Percentiles rank a stretch among this genome's conserved stretches.
phyloP scores from a whole-genome alignment of 2,329 filamentous ascomycete species.

The Colletotrichum euphorbiae region DNA sequence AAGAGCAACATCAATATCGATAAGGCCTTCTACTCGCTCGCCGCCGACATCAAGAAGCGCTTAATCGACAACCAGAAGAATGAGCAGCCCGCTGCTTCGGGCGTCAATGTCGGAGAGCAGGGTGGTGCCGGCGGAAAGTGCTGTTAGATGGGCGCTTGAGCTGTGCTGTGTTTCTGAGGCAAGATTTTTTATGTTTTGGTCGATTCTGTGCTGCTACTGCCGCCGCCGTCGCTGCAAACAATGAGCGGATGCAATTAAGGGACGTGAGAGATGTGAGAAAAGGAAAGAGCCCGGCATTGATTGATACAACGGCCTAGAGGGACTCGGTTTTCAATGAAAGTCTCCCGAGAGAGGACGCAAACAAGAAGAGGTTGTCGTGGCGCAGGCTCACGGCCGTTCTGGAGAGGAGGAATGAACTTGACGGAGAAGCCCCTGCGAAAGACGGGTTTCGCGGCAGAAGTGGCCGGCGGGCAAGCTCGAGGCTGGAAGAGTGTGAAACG shows the following conservation, averaged over 20 bases:
- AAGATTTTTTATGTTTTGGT: slow-evolving; percentile 25
- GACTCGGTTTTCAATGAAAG: slow-evolving; percentile 8
- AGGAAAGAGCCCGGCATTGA: slow-evolving; percentile 13
- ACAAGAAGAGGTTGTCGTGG: no score
- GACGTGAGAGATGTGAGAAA: slow-evolving; percentile 3
- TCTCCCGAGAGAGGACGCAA: slow-evolving; percentile 12
- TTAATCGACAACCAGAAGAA: slow-evolving; percentile 92
- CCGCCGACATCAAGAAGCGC: slow-evolving; percentile 97
- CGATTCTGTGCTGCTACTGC: slow-evolving; percentile 24
- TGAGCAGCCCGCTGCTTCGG: slow-evolving; percentile 68
- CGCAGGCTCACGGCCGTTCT: no score
- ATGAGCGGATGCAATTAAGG: neutral
- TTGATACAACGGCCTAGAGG: slow-evolving; percentile 8
- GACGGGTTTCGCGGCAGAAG: neutral
- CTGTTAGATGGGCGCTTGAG: slow-evolving; percentile 66
- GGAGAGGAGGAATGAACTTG: neutral
- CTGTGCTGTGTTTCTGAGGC: slow-evolving; percentile 12
- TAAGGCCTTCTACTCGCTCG: slow-evolving; percentile 96
- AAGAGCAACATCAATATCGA: slow-evolving; percentile 99
- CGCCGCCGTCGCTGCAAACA: slow-evolving; percentile 22
- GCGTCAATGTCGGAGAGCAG: slow-evolving; percentile 76
- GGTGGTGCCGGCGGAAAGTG: slow-evolving; percentile 76
- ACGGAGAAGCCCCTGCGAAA: neutral
- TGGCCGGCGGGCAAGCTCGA: slow-evolving; percentile 8
- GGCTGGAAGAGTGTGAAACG: slow-evolving; percentile 11